Conservation (phyloP, 495 filamentous ascomycete genomes). For the Neurospora sp. region DNA sequence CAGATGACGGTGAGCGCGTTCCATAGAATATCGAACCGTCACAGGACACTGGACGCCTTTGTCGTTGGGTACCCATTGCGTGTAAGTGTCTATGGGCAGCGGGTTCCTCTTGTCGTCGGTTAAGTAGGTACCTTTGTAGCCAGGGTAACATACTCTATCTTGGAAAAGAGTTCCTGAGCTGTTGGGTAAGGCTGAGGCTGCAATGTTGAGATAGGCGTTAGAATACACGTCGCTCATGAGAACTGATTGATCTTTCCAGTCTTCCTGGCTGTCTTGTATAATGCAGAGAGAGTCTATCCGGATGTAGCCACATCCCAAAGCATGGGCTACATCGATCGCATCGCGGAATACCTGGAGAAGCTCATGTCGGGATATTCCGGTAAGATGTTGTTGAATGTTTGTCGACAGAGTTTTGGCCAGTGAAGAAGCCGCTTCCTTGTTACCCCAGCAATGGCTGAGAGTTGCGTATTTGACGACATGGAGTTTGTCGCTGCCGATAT, state of each 20-base stretch:
- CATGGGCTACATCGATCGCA: neutral
- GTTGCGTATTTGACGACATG: constrained; percentile 1
- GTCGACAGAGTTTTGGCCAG: neutral
- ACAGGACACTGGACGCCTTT: neutral
- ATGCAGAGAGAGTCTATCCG: too few relatives aligned
- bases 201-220: neutral
- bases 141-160: neutral
- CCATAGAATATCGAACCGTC: neutral
- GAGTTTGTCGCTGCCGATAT: neutral
- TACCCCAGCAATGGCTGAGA: constrained; percentile 2
- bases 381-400: neutral
- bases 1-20: neutral
- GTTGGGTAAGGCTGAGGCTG: neutral
- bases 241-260: neutral
- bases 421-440: neutral
- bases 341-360: neutral
- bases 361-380: neutral
- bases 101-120: too few relatives aligned
- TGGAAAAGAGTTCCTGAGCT: neutral
- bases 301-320: neutral
- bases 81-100: neutral
- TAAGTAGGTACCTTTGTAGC: neutral
- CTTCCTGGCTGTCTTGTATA: neutral
- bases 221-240: constrained; percentile 1
- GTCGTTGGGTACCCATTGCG: neutral